Evolutionary conservation across 106 monocot species (phyloP).

Genomic region (Acorus calamus): DNA sequence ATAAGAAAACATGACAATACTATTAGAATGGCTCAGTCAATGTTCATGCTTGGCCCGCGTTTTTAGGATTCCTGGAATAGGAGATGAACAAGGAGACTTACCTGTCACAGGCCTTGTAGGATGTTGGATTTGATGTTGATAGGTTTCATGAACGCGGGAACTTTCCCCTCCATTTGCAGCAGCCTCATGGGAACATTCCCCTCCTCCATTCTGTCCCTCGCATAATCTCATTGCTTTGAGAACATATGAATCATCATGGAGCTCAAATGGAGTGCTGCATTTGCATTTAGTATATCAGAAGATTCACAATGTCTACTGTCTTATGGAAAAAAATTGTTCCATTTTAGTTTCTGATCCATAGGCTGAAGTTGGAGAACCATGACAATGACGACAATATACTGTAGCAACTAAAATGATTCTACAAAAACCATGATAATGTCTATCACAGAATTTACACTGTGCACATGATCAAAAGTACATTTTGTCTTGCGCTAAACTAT

Average conservation of each 20-base stretch:
- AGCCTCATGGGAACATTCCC: conserved; percentile 25
- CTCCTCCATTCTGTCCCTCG: conserved; percentile 25
- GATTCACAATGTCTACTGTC: background rate
- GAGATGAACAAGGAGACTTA: conserved; percentile 43
- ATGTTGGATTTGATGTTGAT: conserved; percentile 24
- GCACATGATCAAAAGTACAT: too few species aligned
- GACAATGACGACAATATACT: too few species aligned
- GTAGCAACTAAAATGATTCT: too few species aligned
- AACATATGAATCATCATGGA: conserved; percentile 84
- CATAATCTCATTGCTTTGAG: conserved; percentile 84
- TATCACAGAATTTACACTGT: too few species aligned
- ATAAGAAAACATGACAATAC: too few species aligned
- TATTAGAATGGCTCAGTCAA: background rate
- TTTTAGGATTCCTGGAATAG: conserved; percentile 79
- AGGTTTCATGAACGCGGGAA: conserved; percentile 15
- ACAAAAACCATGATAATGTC: too few species aligned
- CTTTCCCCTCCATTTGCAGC: conserved; percentile 36
- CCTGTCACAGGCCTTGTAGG: conserved; percentile 13
- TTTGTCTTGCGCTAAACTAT: too few species aligned
- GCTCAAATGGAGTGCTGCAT: conserved; percentile 88
- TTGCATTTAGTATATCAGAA: conserved; percentile 1
- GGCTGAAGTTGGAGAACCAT: too few species aligned
- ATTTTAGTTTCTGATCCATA: too few species aligned
- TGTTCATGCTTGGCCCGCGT: conserved; percentile 60
- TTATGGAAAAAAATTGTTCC: too few species aligned